Percentiles rank a stretch among this genome's conserved stretches.
phyloP scores from a whole-genome alignment of 495 filamentous ascomycete genomes.

The Talaromyces proteolyticus region DNA sequence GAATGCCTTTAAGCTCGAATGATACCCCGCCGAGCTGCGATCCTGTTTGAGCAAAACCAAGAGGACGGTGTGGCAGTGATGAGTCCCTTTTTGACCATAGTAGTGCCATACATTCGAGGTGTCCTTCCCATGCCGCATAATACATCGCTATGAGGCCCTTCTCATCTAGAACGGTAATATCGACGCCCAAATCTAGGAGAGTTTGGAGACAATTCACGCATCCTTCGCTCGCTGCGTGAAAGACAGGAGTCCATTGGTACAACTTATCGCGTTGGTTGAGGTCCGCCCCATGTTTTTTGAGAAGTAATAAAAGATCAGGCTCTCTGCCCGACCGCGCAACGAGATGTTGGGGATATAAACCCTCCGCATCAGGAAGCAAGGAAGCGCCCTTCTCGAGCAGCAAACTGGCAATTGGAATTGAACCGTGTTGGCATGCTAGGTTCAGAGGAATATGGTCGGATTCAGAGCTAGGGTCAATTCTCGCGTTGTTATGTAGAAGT shows the following conservation, averaged over 20 bases:
- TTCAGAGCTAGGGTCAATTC: slow-evolving; percentile 74
- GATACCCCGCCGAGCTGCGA: slow-evolving; percentile 28
- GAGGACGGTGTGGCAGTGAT: slow-evolving; percentile 19
- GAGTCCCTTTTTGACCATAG: slow-evolving; percentile 52
- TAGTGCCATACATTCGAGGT: slow-evolving; percentile 88
- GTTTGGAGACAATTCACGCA: slow-evolving; percentile 80
- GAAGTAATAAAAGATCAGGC: slow-evolving; percentile 67
- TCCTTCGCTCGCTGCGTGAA: slow-evolving; percentile 95
- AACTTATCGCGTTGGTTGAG: slow-evolving; percentile 89
- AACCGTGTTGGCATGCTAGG: slow-evolving; percentile 89
- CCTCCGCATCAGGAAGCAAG: slow-evolving; percentile 88
- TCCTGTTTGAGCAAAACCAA: slow-evolving; percentile 28
- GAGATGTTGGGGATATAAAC: slow-evolving; percentile 94
- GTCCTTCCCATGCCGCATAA: slow-evolving; percentile 97
- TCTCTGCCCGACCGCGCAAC: slow-evolving; percentile 86
- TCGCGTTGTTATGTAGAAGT: slow-evolving; percentile 64
- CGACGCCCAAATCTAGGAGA: slow-evolving; percentile 68
- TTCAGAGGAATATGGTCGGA: slow-evolving; percentile 92
- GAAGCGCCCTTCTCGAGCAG: slow-evolving; percentile 71
- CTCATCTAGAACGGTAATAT: slow-evolving; percentile 75
- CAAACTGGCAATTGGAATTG: slow-evolving; percentile 71
- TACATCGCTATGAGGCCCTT: slow-evolving; percentile 94
- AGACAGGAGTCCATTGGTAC: slow-evolving; percentile 94
- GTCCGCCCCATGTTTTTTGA: slow-evolving; percentile 85
- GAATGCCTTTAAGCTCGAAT: slow-evolving; percentile 22